These are phyloP conservation scores for Straminergon stramineum DNA, from an alignment of 225 moss, liverwort and hornwort genomes.

Conservation along the genomic window DNA sequence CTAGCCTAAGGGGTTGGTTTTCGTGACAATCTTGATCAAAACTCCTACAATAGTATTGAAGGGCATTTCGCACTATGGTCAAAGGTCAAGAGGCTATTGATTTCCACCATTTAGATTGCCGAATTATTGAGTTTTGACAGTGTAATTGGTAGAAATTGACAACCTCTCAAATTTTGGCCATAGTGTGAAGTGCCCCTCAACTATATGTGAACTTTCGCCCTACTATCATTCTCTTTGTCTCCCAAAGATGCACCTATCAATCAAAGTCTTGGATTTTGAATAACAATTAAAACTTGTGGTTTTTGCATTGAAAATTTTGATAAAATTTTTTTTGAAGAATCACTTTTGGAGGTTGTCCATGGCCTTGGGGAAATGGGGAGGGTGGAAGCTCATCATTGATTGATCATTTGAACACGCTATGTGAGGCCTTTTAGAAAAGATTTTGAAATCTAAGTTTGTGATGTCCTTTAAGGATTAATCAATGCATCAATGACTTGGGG, in stretches of 20 bases:
- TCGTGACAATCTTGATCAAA: not conserved
- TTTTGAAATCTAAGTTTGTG: too few species aligned
- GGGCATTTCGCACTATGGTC: too few species aligned
- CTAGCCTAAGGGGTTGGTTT: rapidly evolving
- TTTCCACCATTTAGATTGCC: too few species aligned
- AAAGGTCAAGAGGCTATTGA: too few species aligned
- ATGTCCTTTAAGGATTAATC: not conserved
- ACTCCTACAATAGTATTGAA: too few species aligned
- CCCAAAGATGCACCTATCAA: not conserved
- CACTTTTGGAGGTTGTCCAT: not conserved
- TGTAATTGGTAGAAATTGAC: too few species aligned
- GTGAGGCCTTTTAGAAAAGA: too few species aligned
- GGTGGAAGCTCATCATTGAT: not conserved
- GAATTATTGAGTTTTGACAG: too few species aligned
- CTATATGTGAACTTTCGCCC: not conserved
- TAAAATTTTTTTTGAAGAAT: not conserved
- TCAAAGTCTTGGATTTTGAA: not conserved
- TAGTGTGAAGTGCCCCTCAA: not conserved
- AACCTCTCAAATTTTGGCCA: too few species aligned
- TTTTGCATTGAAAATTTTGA: not conserved
- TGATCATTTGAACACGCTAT: not conserved
- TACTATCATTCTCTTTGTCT: not conserved
- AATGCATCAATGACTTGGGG: too few species aligned
- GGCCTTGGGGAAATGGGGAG: not conserved
- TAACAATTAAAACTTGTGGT: not conserved